Conservation (phyloP, 225 moss, liverwort and hornwort genomes). For the Pseudoscleropodium purum region DNA sequence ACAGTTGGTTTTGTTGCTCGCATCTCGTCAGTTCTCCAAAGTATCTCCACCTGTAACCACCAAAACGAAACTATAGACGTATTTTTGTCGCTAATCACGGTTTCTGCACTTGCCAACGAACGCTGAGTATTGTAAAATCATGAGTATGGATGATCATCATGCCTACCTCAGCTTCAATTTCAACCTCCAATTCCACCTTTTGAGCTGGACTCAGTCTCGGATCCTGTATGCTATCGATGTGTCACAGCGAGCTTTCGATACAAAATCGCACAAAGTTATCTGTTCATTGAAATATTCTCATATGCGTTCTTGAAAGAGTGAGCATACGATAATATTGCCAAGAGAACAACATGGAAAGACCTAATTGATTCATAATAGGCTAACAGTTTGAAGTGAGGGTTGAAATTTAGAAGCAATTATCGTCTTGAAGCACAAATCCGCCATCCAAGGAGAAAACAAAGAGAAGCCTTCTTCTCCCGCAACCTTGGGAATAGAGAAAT, state of each 20-base stretch:
- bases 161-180: slow-evolving; percentile 90
- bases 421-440: background rate
- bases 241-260: background rate
- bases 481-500: background rate
- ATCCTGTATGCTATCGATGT: slow-evolving; percentile 44
- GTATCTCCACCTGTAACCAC: slow-evolving; percentile 64
- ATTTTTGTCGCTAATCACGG: background rate
- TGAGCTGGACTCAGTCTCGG: slow-evolving; percentile 85
- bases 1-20: slow-evolving; percentile 86
- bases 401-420: background rate
- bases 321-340: background rate
- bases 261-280: background rate
- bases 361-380: background rate
- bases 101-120: background rate
- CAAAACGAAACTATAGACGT: background rate
- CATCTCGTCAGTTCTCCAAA: slow-evolving; percentile 99
- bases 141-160: background rate
- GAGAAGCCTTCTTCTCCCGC: background rate
- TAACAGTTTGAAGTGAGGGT: background rate
- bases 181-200: slow-evolving; percentile 64
- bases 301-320: background rate
- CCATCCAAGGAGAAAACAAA: background rate
- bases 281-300: background rate
- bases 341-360: background rate
- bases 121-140: background rate